Percentiles rank a stretch among this genome's conserved stretches.
phyloP scores from a whole-genome alignment of 495 filamentous ascomycete genomes.

The Annulohypoxylon stygium region DNA sequence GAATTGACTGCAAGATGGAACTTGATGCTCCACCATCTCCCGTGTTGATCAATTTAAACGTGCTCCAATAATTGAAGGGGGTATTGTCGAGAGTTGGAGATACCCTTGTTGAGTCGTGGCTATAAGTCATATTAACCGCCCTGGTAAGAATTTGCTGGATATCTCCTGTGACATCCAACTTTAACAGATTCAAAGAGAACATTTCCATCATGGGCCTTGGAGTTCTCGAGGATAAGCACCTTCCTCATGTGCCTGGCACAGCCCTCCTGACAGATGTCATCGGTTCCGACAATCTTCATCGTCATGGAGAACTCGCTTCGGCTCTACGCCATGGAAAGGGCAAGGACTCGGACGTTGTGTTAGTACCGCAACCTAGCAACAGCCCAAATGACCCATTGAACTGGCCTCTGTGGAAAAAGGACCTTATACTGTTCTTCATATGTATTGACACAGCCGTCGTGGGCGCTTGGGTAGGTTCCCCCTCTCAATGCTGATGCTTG shows the following conservation, averaged over 20 bases:
- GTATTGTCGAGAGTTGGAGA: conserved; percentile 15
- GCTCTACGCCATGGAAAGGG: conserved; percentile 58
- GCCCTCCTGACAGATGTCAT: conserved; percentile 43
- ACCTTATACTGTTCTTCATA: conserved; percentile 50
- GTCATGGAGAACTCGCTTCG: conserved; percentile 40
- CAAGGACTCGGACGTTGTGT: conserved; percentile 53
- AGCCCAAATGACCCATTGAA: conserved; percentile 64
- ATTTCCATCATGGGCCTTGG: conserved; percentile 44
- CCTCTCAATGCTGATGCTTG: background rate
- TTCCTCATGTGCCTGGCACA: conserved; percentile 46
- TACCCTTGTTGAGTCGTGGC: conserved; percentile 17
- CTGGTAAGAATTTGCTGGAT: background rate
- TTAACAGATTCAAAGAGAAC: background rate
- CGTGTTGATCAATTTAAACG: conserved; percentile 9
- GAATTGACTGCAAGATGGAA: conserved; percentile 18
- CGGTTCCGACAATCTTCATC: conserved; percentile 29
- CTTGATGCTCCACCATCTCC: conserved; percentile 13
- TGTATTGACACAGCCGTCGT: conserved; percentile 58
- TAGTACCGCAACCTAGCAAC: conserved; percentile 61
- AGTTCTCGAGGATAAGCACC: conserved; percentile 45
- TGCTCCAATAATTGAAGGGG: conserved; percentile 19
- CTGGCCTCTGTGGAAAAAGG: conserved; percentile 58
- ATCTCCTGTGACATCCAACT: background rate
- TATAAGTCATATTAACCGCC: conserved; percentile 27
- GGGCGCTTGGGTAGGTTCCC: conserved; percentile 44